Conservation (phyloP, 257 asterid species). For the Solanum commersonii region DNA sequence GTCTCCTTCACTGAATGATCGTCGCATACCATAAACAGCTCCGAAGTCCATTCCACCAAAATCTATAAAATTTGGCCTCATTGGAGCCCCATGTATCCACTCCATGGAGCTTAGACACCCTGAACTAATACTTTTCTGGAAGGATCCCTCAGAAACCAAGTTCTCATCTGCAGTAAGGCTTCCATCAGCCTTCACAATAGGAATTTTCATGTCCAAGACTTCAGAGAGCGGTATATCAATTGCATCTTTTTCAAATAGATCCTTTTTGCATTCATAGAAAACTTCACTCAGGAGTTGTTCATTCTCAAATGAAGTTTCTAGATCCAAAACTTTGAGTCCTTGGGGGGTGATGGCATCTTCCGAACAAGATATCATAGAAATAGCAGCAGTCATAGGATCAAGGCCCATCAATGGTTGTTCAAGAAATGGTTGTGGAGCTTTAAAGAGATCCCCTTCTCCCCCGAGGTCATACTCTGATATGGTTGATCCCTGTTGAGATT, state of each 20-base stretch:
- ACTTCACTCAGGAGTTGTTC: constrained; percentile 75
- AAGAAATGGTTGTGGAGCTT: constrained; percentile 63
- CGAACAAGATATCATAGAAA: constrained; percentile 82
- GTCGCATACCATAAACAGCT: constrained; percentile 65
- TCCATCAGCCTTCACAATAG: constrained; percentile 23
- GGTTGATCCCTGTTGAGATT: constrained; percentile 26
- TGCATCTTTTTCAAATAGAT: constrained; percentile 76
- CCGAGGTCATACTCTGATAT: constrained; percentile 70
- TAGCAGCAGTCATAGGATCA: constrained; percentile 73
- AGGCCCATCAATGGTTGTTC: constrained; percentile 54
- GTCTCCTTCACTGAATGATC: constrained; percentile 94
- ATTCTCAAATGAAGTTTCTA: constrained; percentile 56
- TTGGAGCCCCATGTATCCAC: constrained; percentile 28
- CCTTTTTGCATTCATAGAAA: constrained; percentile 82
- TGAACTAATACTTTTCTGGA: constrained; percentile 66
- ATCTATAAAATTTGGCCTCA: constrained; percentile 71
- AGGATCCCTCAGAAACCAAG: constrained; percentile 19
- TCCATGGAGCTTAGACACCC: constrained; percentile 56
- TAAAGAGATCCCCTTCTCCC: constrained; percentile 81
- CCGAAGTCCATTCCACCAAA: constrained; percentile 60
- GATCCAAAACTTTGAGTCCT: constrained; percentile 49
- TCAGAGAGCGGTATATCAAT: constrained; percentile 51
- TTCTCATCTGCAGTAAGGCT: constrained; percentile 22
- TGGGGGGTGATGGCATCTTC: constrained; percentile 61
- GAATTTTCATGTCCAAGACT: constrained; percentile 38